Evolutionary conservation across 495 filamentous ascomycete genomes (phyloP).

Genomic region (Penicillium turbatum): DNA sequence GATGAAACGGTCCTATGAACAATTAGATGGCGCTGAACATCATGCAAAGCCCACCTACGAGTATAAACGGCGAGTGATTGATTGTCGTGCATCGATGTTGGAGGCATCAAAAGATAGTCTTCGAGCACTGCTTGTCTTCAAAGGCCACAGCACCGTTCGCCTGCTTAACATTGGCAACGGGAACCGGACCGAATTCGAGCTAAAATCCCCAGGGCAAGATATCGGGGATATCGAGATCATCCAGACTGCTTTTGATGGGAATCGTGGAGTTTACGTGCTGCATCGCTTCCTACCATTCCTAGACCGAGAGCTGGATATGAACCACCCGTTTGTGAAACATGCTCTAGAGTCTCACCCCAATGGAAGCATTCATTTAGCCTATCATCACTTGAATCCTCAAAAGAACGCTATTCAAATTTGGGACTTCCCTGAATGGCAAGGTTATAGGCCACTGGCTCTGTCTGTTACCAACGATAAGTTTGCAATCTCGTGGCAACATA

Average conservation of each 20-base stretch:
- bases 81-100: conserved; percentile 31
- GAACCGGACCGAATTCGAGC: conserved; percentile 4
- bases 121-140: conserved; percentile 24
- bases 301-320: conserved; percentile 20
- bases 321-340: conserved; percentile 38
- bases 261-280: conserved; percentile 27
- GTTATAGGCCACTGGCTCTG: conserved; percentile 33
- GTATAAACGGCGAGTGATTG: conserved; percentile 20
- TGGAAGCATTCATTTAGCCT: conserved; percentile 28
- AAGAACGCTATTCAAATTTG: conserved; percentile 21
- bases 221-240: conserved; percentile 30
- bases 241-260: conserved; percentile 27
- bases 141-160: conserved; percentile 26
- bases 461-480: conserved; percentile 26
- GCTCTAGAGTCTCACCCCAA: conserved; percentile 22
- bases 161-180: conserved; percentile 23
- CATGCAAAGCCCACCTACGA: conserved; percentile 24
- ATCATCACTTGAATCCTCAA: conserved; percentile 17
- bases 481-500: conserved; percentile 44
- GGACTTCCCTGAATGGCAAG: conserved; percentile 28
- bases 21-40: conserved; percentile 34
- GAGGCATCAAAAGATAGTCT: conserved; percentile 1
- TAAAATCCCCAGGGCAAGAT: conserved; percentile 22
- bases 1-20: conserved; percentile 13
- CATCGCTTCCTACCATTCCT: conserved; percentile 29